Evolutionary conservation across 2,329 filamentous ascomycete species (phyloP), one percentile per base, ranked within the genome.

Genomic region (Stylonectria norvegica): DNA sequence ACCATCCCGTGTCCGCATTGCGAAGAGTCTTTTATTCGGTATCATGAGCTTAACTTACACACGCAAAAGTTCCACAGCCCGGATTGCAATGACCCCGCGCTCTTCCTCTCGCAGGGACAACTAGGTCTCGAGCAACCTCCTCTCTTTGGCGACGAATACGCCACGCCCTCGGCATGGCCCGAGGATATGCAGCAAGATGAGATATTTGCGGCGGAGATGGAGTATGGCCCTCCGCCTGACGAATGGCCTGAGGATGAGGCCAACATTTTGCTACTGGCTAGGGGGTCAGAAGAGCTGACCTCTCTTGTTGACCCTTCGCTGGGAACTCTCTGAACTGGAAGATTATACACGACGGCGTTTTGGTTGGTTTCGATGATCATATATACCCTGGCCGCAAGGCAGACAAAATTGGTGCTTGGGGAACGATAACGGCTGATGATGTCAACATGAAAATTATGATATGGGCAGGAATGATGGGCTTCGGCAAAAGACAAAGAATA

Each of bases 11-110:
- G 76, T 39, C 56, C 66, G 1, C 66, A 68, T 12, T 80, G 76
- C 43, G 40, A 49, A 5, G 60, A 67, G 22, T 66, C 63, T 12
- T 79, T 79, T 47, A 61, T 68, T 27, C 71, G 76, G 20, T 68
- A 72, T 40, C 66, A 70, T 44, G 76, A 79, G 38, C 63, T 78
- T 8, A 61, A 72, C 30, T 48, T 61, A 3, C 76, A 80, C 50
- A 38, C 75, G 3, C 58, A 61, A 56, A 40, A 63, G 61, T 34
- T 57, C 38, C 53, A 59, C 34, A 28, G 38, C 28, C 29, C 20
- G 20, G 7, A 43, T 3, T 38, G 36, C 34, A 20, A 43, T 7
- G 52, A 60, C 15, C 51, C 55, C 5, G 47, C 47, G 11, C 42
- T 56, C 12, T 50, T 59, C 15, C 45, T 60, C n/a, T 42, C 47